These are phyloP conservation scores for Barnettozyma sp. DNA, from an alignment of 805 yeast species.

Conservation along the genomic window DNA sequence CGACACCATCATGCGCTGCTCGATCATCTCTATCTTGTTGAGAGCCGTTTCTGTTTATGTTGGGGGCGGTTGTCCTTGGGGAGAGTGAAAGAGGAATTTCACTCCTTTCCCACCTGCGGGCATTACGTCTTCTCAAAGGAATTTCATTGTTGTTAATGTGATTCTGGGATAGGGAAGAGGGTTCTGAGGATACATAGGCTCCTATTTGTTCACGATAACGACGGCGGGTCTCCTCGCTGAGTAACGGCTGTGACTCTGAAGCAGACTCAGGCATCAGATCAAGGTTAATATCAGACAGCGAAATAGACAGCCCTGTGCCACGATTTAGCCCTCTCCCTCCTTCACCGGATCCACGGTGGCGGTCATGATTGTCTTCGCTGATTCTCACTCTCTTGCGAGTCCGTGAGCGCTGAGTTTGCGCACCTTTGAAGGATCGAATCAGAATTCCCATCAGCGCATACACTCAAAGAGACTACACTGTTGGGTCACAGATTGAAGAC, in stretches of 20 bases:
- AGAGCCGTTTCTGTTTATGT: not conserved
- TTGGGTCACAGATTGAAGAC: too few species aligned
- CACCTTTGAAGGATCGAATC: constrained; percentile 1
- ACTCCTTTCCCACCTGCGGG: constrained; percentile 6
- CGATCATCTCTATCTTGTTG: not conserved
- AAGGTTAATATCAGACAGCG: too few species aligned
- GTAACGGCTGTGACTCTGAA: too few species aligned
- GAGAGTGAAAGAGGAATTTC: too few species aligned
- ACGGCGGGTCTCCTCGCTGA: not conserved
- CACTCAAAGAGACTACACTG: not conserved
- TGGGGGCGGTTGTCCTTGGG: too few species aligned
- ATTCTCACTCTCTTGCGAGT: constrained; percentile 3
- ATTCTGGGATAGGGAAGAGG: too few species aligned
- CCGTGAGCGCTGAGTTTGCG: constrained; percentile 1
- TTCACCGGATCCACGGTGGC: too few species aligned
- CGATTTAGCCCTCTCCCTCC: too few species aligned
- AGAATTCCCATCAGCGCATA: not conserved
- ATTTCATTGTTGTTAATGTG: not conserved
- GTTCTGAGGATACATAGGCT: not conserved
- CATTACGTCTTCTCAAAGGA: constrained; percentile 9
- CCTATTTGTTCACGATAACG: not conserved
- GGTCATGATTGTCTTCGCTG: constrained; percentile 3
- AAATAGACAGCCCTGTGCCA: too few species aligned
- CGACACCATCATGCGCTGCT: not conserved
- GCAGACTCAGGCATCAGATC: too few species aligned